Conservation (phyloP, 2,329 filamentous ascomycete genomes). For the Capronia epimyces region DNA sequence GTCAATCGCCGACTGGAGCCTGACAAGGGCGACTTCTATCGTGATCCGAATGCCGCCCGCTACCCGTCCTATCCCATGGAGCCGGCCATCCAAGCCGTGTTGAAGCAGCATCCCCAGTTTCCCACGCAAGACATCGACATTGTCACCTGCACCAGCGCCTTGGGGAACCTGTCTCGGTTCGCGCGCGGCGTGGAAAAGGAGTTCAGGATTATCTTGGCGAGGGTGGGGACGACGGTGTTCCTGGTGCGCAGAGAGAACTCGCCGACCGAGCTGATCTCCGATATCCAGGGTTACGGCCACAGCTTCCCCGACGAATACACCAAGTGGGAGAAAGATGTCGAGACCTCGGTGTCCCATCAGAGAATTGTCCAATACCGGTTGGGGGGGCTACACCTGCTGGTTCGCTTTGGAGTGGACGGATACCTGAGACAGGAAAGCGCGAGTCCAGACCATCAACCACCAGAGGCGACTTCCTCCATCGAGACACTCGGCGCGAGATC, state of each 20-base stretch:
- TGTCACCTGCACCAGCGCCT: conserved; percentile 52
- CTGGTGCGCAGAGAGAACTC: conserved; percentile 56
- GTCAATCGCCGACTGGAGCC: conserved; percentile 34
- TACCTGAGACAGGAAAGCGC: too few species aligned
- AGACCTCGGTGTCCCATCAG: conserved; percentile 57
- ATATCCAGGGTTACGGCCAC: conserved; percentile 58
- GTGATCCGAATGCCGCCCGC: conserved; percentile 40
- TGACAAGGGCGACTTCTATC: conserved; percentile 45
- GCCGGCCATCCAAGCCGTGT: neutral
- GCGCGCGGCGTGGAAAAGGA: conserved; percentile 40
- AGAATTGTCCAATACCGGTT: conserved; percentile 57
- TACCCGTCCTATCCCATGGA: conserved; percentile 37
- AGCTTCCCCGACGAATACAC: conserved; percentile 63
- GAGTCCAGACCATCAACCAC: too few species aligned
- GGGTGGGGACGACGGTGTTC: conserved; percentile 44
- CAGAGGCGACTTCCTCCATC: too few species aligned
- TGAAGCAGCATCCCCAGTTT: conserved; percentile 38
- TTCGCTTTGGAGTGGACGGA: conserved; percentile 57
- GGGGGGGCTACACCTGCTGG: conserved; percentile 46
- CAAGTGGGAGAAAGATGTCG: conserved; percentile 53
- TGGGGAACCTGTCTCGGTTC: conserved; percentile 44
- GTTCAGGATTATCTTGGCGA: conserved; percentile 53
- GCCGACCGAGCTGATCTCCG: neutral
- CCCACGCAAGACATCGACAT: conserved; percentile 45
- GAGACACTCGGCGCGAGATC: too few species aligned